Conservation (phyloP, 2,329 filamentous ascomycete genomes). For the Fusarium odoratissimum region DNA sequence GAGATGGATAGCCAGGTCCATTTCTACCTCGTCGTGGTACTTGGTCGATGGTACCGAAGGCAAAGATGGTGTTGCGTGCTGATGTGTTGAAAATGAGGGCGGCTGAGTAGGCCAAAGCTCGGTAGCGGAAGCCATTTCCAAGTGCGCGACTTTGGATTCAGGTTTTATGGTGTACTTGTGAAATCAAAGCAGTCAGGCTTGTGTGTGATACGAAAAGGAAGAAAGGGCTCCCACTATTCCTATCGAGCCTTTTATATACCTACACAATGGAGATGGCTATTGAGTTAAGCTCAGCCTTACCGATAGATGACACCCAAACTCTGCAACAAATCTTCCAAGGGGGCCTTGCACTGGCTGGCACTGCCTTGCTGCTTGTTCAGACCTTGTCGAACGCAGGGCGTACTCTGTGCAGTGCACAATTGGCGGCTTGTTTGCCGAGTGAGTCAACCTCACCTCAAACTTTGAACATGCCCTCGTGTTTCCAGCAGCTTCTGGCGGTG, state of each 20-base stretch:
- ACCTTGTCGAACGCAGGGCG: conserved; percentile 41
- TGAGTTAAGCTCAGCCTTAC: conserved; percentile 27
- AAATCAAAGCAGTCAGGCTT: background rate
- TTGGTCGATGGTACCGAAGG: background rate
- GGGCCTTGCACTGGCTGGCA: background rate
- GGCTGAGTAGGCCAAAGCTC: conserved; percentile 42
- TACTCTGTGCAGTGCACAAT: background rate
- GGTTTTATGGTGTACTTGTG: background rate
- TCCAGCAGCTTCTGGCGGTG: background rate
- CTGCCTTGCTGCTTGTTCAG: background rate
- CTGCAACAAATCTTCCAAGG: background rate
- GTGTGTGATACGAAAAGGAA: background rate
- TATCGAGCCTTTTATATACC: conserved; percentile 14
- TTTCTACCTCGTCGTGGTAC: conserved; percentile 28
- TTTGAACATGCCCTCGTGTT: background rate
- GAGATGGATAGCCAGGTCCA: conserved; percentile 45
- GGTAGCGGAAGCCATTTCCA: conserved; percentile 49
- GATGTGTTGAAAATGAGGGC: conserved; percentile 26
- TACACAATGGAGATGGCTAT: background rate
- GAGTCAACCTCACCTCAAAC: conserved; percentile 19
- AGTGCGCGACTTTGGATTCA: background rate
- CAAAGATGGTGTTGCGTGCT: background rate
- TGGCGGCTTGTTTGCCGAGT: conserved; percentile 1
- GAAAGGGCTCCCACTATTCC: background rate
- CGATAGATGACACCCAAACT: conserved; percentile 21